A percentile compares a stretch with the other conserved stretches of the same genome.
Conservation (phyloP, 2,329 filamentous ascomycete species). For the Aureobasidium sp. region DNA sequence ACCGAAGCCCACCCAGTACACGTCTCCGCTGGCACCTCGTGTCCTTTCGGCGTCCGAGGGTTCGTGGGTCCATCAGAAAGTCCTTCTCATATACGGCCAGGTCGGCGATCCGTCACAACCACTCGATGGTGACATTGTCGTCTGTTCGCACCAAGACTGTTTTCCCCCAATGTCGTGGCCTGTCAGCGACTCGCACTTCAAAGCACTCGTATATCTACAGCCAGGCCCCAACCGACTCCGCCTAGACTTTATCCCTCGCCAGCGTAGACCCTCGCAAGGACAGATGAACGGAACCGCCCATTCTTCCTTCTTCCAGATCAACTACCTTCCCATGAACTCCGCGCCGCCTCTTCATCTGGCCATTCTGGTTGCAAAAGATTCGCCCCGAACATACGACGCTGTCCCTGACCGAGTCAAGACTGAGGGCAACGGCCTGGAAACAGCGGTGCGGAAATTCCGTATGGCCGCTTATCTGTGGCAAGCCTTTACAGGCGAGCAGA, state of each 20-base stretch:
- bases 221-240: constrained; percentile 83
- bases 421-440: constrained; percentile 75
- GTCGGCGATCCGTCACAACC: constrained; percentile 65
- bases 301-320: constrained; percentile 70
- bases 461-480: constrained; percentile 98
- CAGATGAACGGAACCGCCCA: constrained; percentile 62
- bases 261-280: constrained; percentile 25
- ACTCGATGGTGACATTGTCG: constrained; percentile 69
- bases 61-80: constrained; percentile 87
- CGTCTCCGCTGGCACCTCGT: constrained; percentile 72
- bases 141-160: constrained; percentile 73
- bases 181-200: constrained; percentile 83
- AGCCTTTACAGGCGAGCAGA: constrained; percentile 92
- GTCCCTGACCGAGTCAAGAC: constrained; percentile 64
- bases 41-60: constrained; percentile 72
- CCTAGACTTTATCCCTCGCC: constrained; percentile 59
- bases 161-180: constrained; percentile 83
- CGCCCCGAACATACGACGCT: constrained; percentile 75
- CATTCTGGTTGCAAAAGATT: constrained; percentile 81
- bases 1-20: constrained; percentile 28
- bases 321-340: constrained; percentile 73
- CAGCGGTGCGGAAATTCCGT: constrained; percentile 79
- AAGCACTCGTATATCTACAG: constrained; percentile 77
- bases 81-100: constrained; percentile 71
- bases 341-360: constrained; percentile 82